Evolutionary conservation across 2,329 filamentous ascomycete genomes (phyloP).

Genomic region (Aureobasidium leucospermi): DNA sequence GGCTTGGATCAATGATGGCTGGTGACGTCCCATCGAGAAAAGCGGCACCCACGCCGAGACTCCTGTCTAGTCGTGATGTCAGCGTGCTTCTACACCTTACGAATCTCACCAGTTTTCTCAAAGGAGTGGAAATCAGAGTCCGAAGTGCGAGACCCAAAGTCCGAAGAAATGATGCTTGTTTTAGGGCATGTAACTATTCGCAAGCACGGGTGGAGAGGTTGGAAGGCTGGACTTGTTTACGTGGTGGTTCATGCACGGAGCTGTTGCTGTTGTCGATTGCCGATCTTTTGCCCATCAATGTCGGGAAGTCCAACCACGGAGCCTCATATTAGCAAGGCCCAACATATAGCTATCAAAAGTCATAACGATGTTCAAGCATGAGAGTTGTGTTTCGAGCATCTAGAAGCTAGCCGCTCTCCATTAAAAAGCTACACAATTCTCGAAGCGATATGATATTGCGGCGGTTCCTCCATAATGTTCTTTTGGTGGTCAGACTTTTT

Average conservation of each 20-base stretch:
- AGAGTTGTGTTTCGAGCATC: no score
- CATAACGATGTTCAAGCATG: no score
- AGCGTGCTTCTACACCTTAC: neutral
- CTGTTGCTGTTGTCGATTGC: neutral
- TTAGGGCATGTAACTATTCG: no score
- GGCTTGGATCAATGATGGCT: neutral
- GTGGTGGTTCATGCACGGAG: neutral
- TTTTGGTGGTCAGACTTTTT: no score
- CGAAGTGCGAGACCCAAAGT: slow-evolving; percentile 7
- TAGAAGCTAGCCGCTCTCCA: no score
- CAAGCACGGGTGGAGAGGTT: neutral
- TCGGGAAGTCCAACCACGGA: neutral
- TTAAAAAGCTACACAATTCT: no score
- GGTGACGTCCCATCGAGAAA: neutral
- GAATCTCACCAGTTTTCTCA: neutral
- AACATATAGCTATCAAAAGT: no score
- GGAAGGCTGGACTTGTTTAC: neutral
- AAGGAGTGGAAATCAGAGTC: neutral
- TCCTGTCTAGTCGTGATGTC: neutral
- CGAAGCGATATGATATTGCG: no score
- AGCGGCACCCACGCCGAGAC: neutral
- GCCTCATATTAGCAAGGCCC: neutral
- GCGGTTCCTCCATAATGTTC: no score
- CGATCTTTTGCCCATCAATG: neutral
- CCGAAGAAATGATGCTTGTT: neutral